Base-by-base conservation (phyloP, 2,329 filamentous ascomycete genomes). In the Phaeosphaeriaceae sp. region DNA sequence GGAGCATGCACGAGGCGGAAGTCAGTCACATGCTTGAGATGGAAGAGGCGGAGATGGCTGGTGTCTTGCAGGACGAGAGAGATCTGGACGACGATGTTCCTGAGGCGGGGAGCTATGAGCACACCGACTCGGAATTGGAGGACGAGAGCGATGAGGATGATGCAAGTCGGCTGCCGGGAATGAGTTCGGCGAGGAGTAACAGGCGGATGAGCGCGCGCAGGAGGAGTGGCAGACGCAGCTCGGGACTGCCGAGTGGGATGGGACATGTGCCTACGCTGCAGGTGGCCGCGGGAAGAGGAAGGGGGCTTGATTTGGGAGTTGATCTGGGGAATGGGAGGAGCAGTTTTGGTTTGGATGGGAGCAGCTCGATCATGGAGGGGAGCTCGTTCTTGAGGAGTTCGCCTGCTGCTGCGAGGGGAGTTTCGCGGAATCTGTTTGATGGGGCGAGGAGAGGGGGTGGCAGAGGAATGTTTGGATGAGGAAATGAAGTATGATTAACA, bases 31-130 rank as follows among this genome's bases (percentile, higher is more conserved):
- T 78, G 65, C 70, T 80, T 17, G 75, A 77, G 54, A 71, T 80
- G 66, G 80, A 83, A 61, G 81, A 82, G 61, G 80, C 80, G 11
- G 80, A 81, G 68, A 73, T 82, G 66, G 78, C 76, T 15, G 81
- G 80, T 46, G 76, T 79, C 3, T 71, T 81, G n/a, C 76, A 80
- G 56, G 82, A 83, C 52, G 80, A 82, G 59, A 76, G 81, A 44
- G 81, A 82, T 52, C 63, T 83, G 7, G 82, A 85, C 63, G 82
- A 84, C 53, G 81, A 81, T 58, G 76, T 85, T 21, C 83, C 82
- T 0, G 83, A 84, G 62, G 82, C 82, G 4, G 83, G 83, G 21
- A 81, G 79, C 62, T 85, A 85, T 62, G 79, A 85, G 65, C 83
- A 85, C 62, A 85, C 83, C 2, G 83, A 85, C 62, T 84, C 83